These are phyloP conservation scores for Senecio squalidus DNA, from an alignment of 140 eudicot species.

Conservation along the genomic window DNA sequence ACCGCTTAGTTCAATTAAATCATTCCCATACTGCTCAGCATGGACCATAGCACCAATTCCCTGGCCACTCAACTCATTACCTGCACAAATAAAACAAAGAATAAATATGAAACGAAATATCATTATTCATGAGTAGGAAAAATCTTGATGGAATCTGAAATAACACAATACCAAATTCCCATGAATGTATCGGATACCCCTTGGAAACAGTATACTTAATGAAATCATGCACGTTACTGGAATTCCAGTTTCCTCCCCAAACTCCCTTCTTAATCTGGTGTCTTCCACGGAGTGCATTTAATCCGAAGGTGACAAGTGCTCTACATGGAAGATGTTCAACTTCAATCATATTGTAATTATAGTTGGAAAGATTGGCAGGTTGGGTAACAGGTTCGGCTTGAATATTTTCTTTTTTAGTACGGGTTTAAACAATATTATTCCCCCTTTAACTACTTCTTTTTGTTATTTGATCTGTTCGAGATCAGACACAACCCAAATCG, in stretches of 20 bases:
- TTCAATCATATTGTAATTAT: neutral
- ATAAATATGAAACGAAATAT: neutral
- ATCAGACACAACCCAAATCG: neutral
- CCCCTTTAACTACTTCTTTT: no score
- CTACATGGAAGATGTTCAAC: conserved; percentile 31
- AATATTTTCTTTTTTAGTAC: neutral
- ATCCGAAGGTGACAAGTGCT: conserved; percentile 69
- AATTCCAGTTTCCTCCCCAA: conserved; percentile 83
- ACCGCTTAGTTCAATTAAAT: conserved; percentile 48
- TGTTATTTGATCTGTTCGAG: neutral
- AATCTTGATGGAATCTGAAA: neutral
- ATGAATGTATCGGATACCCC: conserved; percentile 84
- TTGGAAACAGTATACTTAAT: conserved; percentile 65
- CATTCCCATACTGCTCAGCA: conserved; percentile 66
- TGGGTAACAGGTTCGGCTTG: neutral
- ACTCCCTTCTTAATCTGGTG: conserved; percentile 30
- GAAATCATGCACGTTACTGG: conserved; percentile 64
- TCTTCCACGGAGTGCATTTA: conserved; percentile 86
- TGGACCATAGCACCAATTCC: conserved; percentile 79
- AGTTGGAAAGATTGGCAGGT: neutral
- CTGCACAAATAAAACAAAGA: conserved; percentile 35
- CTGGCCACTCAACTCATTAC: conserved; percentile 83
- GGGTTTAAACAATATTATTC: neutral
- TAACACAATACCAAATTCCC: conserved; percentile 77
- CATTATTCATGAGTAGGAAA: conserved; percentile 9